These are phyloP conservation scores for Drechslera avenae DNA, from an alignment of 2,329 filamentous ascomycete genomes.

Conservation along the genomic window DNA sequence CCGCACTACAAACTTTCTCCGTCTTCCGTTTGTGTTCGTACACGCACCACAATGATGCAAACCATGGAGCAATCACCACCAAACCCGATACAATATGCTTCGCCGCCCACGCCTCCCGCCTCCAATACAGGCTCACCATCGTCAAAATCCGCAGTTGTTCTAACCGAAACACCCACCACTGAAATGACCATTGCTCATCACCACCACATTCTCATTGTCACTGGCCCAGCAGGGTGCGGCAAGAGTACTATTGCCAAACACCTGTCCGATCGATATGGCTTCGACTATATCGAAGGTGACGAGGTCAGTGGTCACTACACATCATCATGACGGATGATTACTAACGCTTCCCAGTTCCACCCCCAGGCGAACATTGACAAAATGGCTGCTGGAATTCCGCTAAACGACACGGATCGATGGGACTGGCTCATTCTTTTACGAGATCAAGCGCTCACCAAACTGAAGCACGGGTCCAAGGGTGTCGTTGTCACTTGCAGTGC, in stretches of 20 bases:
- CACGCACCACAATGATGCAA: conserved; percentile 41
- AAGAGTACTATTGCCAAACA: conserved; percentile 59
- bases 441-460: conserved; percentile 50
- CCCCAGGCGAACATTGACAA: conserved; percentile 68
- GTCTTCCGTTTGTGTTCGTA: conserved; percentile 5
- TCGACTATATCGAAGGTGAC: conserved; percentile 59
- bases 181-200: conserved; percentile 44
- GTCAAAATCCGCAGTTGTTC: conserved; percentile 24
- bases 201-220: conserved; percentile 59
- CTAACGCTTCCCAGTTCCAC: conserved; percentile 50
- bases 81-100: conserved; percentile 37
- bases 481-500: conserved; percentile 98
- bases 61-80: conserved; percentile 37
- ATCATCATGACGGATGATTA: not conserved
- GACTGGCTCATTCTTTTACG: conserved; percentile 76
- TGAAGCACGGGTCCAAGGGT: conserved; percentile 51
- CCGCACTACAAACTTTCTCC: conserved; percentile 1
- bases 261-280: conserved; percentile 50
- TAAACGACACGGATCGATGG: conserved; percentile 95
- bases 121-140: conserved; percentile 37
- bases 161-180: conserved; percentile 19
- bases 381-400: conserved; percentile 81
- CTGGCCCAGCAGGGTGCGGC: conserved; percentile 59
- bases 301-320: conserved; percentile 44
- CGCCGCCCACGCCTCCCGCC: conserved; percentile 37